Percentiles rank a stretch among this genome's conserved stretches.
These are phyloP conservation scores for Hawksworthiomyces lignivorus DNA, from an alignment of 2,329 filamentous ascomycete species.

Conservation along the genomic window DNA sequence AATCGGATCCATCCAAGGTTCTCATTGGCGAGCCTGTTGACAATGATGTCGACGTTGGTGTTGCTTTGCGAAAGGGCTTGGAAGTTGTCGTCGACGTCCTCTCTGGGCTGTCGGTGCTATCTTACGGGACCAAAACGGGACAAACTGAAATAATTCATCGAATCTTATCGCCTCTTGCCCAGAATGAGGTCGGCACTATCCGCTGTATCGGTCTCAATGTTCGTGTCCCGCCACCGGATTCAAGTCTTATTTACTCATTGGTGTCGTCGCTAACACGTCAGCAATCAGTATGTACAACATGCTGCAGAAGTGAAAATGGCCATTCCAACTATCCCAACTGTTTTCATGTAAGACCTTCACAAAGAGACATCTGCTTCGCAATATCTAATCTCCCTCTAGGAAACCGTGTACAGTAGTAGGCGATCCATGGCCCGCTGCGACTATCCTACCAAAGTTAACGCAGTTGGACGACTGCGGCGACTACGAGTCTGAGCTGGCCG, in stretches of 20 bases:
- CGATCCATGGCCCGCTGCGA: slow-evolving; percentile 45
- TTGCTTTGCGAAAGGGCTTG: slow-evolving; percentile 46
- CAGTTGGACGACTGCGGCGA: slow-evolving; percentile 47
- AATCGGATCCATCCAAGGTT: slow-evolving; percentile 38
- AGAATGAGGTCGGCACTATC: slow-evolving; percentile 46
- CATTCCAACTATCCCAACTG: slow-evolving; percentile 45
- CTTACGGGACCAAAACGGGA: slow-evolving; percentile 43
- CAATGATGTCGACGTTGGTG: slow-evolving; percentile 46
- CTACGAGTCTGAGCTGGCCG: slow-evolving; percentile 52
- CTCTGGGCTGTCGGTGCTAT: slow-evolving; percentile 50
- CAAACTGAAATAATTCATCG: slow-evolving; percentile 35
- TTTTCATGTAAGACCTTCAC: slow-evolving; percentile 46
- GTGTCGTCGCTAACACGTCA: too few relatives aligned
- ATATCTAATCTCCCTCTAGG: too few relatives aligned
- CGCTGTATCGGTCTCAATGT: slow-evolving; percentile 52
- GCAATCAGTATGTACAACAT: slow-evolving; percentile 41
- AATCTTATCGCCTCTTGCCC: slow-evolving; percentile 43
- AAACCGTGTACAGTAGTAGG: slow-evolving; percentile 48
- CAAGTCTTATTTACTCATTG: too few relatives aligned
- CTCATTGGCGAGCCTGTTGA: slow-evolving; percentile 50
- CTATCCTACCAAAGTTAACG: slow-evolving; percentile 45
- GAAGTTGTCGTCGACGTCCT: slow-evolving; percentile 50
- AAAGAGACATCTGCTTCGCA: too few relatives aligned
- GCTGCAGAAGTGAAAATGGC: slow-evolving; percentile 44
- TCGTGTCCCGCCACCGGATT: slow-evolving; percentile 12